Evolutionary conservation across 805 yeast genomes (phyloP), one percentile per base, ranked within the genome.

Genomic region (Brettanomyces bruxellensis): DNA sequence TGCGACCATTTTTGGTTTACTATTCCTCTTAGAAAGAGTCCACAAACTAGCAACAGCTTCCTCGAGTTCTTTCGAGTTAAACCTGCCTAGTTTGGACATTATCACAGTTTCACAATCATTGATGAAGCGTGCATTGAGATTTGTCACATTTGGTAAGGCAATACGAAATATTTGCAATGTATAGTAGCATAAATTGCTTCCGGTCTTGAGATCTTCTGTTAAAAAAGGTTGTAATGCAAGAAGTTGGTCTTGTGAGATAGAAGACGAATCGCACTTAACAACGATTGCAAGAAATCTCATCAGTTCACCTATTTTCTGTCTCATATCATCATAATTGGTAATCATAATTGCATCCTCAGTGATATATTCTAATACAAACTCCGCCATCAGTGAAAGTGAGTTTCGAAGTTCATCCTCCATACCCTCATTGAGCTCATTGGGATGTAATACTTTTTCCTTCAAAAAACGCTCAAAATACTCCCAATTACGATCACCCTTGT

Each of bases 21-120:
- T 63, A 38, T 71, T 67, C 54, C 74, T 62, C 3, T 51, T 55
- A 2, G 85, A 71, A 0, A 86, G 64, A 7, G 61, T 61, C 83
- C 88, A 80, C 4, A 78, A 62, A 47, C 86, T 71, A 1, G 89
- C 88, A 60, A 86, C 73, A 0, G 91, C 95, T 55, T 81, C 81
- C n/a, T 76, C 76, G 7, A 86, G 61, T 52, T 86, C 93, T 47
- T 60, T 68, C 0, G 72, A 70, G 44, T 71, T 75, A 62, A 82
- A 75, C 50, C 76, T 81, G 2, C 90, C 81, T 32, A 86, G 60
- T 32, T 76, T 65, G 34, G 67, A 67, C 50, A 85, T 57, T n/a
- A 86, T 54, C 2, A 76, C 68, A 0, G 68, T 55, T 56, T 78
- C 82, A 13, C 81, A 69, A 8, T 70, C 72, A 23, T 60, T 50